These are phyloP conservation scores for Tolypocladium inflatum DNA, from an alignment of 2,329 filamentous ascomycete genomes.

Conservation along the genomic window DNA sequence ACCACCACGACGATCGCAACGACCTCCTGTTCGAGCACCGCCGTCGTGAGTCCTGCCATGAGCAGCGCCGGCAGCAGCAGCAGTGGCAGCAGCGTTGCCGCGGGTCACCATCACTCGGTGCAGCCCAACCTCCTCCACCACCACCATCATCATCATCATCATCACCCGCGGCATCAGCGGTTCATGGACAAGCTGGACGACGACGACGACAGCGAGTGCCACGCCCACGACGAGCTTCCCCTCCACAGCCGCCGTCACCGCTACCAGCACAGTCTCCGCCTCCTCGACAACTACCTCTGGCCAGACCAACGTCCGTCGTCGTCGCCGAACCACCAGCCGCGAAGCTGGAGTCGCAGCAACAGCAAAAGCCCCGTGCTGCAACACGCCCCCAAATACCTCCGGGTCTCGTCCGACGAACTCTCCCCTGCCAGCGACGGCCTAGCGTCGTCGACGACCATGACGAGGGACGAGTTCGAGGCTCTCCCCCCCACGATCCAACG, in stretches of 20 bases:
- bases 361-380: constrained; percentile 8
- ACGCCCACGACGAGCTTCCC: neutral
- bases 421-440: constrained; percentile 9
- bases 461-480: constrained; percentile 35
- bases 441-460: constrained; percentile 20
- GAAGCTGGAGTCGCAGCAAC: constrained; percentile 10
- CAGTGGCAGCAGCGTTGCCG: neutral
- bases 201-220: constrained; percentile 1
- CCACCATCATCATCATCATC: too few relatives aligned
- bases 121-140: neutral
- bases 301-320: constrained; percentile 1
- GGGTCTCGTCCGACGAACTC: constrained; percentile 13
- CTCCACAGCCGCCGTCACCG: constrained; percentile 3
- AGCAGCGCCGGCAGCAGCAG: neutral
- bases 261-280: neutral
- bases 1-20: neutral
- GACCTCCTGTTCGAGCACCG: neutral
- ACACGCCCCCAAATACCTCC: constrained; percentile 11
- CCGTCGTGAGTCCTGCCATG: neutral
- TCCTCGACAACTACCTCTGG: neutral
- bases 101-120: neutral
- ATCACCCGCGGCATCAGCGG: neutral
- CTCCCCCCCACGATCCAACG: constrained; percentile 45
- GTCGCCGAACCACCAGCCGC: constrained; percentile 6
- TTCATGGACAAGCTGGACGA: neutral